Percentiles rank a stretch among this genome's conserved stretches.
Conservation (phyloP, 2,329 filamentous ascomycete species). For the Colletotrichum godetiae region DNA sequence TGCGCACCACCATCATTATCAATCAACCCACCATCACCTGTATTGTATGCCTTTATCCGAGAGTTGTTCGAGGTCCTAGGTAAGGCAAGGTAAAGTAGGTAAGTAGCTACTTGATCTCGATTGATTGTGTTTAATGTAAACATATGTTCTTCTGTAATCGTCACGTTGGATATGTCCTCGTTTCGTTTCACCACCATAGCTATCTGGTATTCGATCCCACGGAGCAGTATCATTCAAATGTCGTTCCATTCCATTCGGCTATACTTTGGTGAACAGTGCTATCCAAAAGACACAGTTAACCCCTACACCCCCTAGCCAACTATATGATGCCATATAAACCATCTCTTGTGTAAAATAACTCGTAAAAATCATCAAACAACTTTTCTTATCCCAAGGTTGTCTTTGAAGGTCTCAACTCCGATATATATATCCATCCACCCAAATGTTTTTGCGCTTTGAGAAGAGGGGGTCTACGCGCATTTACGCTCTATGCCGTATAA, state of each 20-base stretch:
- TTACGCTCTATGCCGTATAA: background rate
- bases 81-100: background rate
- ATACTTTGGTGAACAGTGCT: background rate
- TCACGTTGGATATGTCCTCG: background rate
- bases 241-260: background rate
- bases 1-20: background rate
- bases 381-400: conserved; percentile 1
- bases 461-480: background rate
- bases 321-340: background rate
- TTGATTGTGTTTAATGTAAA: background rate
- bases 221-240: background rate
- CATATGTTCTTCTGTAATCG: background rate
- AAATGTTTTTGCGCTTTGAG: background rate
- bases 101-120: background rate
- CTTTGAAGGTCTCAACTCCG: conserved; percentile 2
- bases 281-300: background rate
- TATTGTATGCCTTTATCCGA: background rate
- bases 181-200: background rate
- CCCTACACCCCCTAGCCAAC: background rate
- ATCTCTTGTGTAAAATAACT: background rate
- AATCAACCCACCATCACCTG: background rate
- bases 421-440: conserved; percentile 2
- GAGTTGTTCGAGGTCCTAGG: too few relatives aligned
- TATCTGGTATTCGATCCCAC: too few relatives aligned
- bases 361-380: conserved; percentile 8